Evolutionary conservation across 306 rosid genomes (phyloP).

Genomic region (Quercus engelmannii): DNA sequence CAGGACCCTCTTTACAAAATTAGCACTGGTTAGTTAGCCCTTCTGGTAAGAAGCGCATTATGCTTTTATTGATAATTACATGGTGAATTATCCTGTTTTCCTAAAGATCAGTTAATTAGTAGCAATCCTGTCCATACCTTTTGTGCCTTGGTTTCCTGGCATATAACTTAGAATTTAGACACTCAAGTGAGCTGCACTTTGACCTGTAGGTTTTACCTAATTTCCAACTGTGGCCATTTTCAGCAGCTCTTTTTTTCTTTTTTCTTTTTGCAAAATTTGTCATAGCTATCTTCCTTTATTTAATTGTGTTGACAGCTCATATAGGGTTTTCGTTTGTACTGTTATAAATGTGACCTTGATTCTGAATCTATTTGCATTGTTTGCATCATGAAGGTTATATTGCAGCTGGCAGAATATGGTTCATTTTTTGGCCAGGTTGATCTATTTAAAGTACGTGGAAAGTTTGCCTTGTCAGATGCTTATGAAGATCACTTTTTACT

Average conservation of each 20-base stretch:
- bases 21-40: neutral
- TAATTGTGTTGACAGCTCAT: neutral
- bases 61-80: neutral
- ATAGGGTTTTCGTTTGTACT: neutral
- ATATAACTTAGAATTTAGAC: neutral
- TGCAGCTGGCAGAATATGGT: slow-evolving; percentile 97
- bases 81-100: neutral
- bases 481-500: slow-evolving; percentile 95
- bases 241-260: neutral
- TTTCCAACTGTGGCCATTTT: neutral
- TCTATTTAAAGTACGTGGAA: slow-evolving; percentile 96
- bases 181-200: neutral
- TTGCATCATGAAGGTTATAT: slow-evolving; percentile 67
- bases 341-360: neutral
- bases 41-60: neutral
- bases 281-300: neutral
- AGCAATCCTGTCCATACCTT: neutral
- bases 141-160: neutral
- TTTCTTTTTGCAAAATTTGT: neutral
- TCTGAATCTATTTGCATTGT: slow-evolving; percentile 5
- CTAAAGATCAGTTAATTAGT: neutral
- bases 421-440: slow-evolving; percentile 96
- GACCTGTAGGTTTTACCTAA: neutral
- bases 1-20: neutral
- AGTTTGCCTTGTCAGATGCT: slow-evolving; percentile 95